Base-by-base conservation (phyloP, 1,284 basidiomycete genomes). In the Trichosporon sp. region DNA sequence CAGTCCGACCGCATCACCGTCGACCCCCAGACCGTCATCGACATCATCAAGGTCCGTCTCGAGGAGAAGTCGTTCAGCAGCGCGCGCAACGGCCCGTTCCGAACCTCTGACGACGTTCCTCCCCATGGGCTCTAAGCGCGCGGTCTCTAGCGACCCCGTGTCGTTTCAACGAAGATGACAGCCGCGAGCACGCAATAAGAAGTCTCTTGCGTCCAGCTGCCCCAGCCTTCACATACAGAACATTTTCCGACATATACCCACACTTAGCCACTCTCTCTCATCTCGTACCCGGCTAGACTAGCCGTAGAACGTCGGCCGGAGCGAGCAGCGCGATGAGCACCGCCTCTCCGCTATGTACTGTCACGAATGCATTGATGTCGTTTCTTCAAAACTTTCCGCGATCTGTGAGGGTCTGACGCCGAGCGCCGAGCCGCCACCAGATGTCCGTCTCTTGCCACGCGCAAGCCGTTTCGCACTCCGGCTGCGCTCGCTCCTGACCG, bases 41-140 rank as follows among this genome's bases (percentile, higher is more conserved):
- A 96, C 94, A 75, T 92, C 89, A 79, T 88, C 90, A 80, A 98
- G 87, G 85, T 98, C 92, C 67, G 91, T 87, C 84, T 99, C 93
- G 74, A 93, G 90, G 19, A 95, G 92, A 5, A 31, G 35, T 37
- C 35, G 35, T 37, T 37, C 35, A 10, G 6, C 35, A 37, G 35
- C 35, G 35, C 35, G 35, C 35, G 35, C 35, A 37, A 37, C 35
- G 35, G 35, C 35, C 35, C 35, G 6, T 37, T 37, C 35, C 35
- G 35, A 7, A 5, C 35, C 35, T 5, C 35, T 10, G 35, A 37
- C 8, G 35, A 37, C 35, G 6, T 37, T 5, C 35, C 5, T 5
- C 35, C 35, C 35, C 5, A 37, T 5, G 35, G 14, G 32, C 16
- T 16, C 35, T 63, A n/a, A 63, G 59, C 14, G 10, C 16, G 43